Conservation (phyloP, 1,139 yeast genomes). For the Zygoascus sp. region DNA sequence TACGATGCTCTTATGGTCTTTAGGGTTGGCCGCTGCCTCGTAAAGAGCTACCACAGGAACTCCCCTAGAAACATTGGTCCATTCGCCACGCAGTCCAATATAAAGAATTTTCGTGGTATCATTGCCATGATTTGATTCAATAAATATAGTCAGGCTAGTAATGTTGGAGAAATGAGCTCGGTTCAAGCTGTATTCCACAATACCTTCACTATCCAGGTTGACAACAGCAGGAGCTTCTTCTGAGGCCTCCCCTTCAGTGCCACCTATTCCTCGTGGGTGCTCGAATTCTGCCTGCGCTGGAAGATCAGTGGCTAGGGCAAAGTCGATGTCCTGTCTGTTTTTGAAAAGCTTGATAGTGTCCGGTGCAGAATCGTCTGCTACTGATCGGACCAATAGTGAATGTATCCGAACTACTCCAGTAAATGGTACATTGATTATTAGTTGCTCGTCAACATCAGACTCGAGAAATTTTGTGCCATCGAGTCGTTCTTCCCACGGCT, state of each 20-base stretch:
- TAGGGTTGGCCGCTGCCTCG: conserved; percentile 90
- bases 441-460: conserved; percentile 79
- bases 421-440: conserved; percentile 74
- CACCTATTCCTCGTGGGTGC: conserved; percentile 57
- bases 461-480: conserved; percentile 44
- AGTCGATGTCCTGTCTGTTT: conserved; percentile 66
- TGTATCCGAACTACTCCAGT: conserved; percentile 70
- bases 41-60: conserved; percentile 74
- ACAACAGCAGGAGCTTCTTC: conserved; percentile 19
- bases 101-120: conserved; percentile 60
- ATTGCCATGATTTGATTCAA: conserved; percentile 65
- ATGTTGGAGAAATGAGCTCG: conserved; percentile 70
- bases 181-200: conserved; percentile 81
- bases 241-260: conserved; percentile 27
- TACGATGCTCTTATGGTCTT: conserved; percentile 65
- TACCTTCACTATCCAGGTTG: conserved; percentile 43
- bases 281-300: conserved; percentile 51
- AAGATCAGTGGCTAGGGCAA: conserved; percentile 51
- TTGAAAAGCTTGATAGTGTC: conserved; percentile 65
- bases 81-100: conserved; percentile 80
- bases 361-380: conserved; percentile 62
- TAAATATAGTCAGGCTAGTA: conserved; percentile 59
- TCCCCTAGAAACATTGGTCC: conserved; percentile 48
- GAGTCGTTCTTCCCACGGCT: conserved; percentile 49
- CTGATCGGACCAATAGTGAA: conserved; percentile 65